Base-by-base conservation (phyloP, 768 basidiomycete genomes). In the Termitomyces sp. region DNA sequence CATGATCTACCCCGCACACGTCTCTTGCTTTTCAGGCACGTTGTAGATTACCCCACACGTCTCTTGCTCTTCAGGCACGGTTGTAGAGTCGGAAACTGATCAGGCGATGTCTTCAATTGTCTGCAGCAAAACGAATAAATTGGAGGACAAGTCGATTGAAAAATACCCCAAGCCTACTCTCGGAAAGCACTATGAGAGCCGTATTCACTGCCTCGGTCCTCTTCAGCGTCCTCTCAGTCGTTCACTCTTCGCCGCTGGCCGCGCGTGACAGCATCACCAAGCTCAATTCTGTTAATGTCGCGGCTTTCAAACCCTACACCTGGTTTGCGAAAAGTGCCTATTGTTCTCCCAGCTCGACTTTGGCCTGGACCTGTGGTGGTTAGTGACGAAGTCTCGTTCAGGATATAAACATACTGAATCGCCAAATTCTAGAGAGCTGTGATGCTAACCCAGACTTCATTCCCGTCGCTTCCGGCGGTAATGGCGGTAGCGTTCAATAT, bases 341-440 rank as follows among this genome's bases (percentile, higher is more conserved):
- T 60, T 85, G 84, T 58, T 56, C 69, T 12, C 75, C 81, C 5
- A 57, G 69, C 7, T 59, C 66, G 30, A 81, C 80, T 6, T 53
- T 75, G 43, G 65, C 71, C 28, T 85, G 83, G 84, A 63, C 70
- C 36, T 85, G 83, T 61, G 83, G 83, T 64, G 59, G 82, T 81
- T 60, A 55, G 76, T 51, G 20, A 6, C 28, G 3, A 10, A 44
- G 26, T 42, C 14, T 33, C 33, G 12, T 35, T 33, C 22, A 38
- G 24, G 33, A 8, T 47, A 35, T 16, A 44, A 36, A 38, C 18
- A 53, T 52, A 50, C 5, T 13, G 4, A 43, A 38, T 2, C n/a
- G 40, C 6, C 30, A 12, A 46, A 7, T 20, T 12, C 18, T 26
- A 78, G 79, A 65, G 1, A 74, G 71, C 54, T 80, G 80, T 56